These are phyloP conservation scores for Hirschfeldia incana DNA, from an alignment of 345 rosid species.

Conservation along the genomic window DNA sequence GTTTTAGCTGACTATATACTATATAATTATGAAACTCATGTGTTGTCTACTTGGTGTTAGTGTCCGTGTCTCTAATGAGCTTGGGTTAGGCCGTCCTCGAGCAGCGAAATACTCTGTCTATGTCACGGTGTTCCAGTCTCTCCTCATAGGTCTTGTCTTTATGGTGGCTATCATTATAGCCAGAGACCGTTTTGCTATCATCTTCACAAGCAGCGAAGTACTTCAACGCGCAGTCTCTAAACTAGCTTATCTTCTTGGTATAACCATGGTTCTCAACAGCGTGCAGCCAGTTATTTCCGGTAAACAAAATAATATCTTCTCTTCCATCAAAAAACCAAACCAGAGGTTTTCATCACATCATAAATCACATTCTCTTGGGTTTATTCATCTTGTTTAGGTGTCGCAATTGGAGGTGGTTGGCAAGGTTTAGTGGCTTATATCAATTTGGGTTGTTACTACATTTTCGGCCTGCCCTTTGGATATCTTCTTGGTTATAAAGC, in stretches of 20 bases:
- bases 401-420: slow-evolving; percentile 90
- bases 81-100: slow-evolving; percentile 64
- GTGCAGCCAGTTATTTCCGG: slow-evolving; percentile 88
- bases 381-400: slow-evolving; percentile 47
- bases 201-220: slow-evolving; percentile 60
- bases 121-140: slow-evolving; percentile 55
- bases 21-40: background rate
- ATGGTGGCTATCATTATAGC: slow-evolving; percentile 57
- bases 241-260: slow-evolving; percentile 65
- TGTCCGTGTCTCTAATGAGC: slow-evolving; percentile 81
- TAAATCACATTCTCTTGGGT: background rate
- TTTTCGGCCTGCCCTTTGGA: slow-evolving; percentile 78
- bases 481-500: slow-evolving; percentile 64
- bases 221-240: slow-evolving; percentile 54
- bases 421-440: slow-evolving; percentile 80
- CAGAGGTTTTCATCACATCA: background rate
- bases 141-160: slow-evolving; percentile 57
- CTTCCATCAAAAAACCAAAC: background rate
- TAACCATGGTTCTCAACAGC: slow-evolving; percentile 83
- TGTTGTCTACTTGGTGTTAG: slow-evolving; percentile 36
- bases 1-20: background rate
- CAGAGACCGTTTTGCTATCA: slow-evolving; percentile 53
- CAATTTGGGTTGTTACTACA: slow-evolving; percentile 70
- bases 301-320: slow-evolving; percentile 19
- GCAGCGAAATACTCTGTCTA: slow-evolving; percentile 74